Percentiles rank a stretch among this genome's conserved stretches.
Evolutionary conservation across 2,329 filamentous ascomycete species (phyloP).

Genomic region (Fusarium papillatum): DNA sequence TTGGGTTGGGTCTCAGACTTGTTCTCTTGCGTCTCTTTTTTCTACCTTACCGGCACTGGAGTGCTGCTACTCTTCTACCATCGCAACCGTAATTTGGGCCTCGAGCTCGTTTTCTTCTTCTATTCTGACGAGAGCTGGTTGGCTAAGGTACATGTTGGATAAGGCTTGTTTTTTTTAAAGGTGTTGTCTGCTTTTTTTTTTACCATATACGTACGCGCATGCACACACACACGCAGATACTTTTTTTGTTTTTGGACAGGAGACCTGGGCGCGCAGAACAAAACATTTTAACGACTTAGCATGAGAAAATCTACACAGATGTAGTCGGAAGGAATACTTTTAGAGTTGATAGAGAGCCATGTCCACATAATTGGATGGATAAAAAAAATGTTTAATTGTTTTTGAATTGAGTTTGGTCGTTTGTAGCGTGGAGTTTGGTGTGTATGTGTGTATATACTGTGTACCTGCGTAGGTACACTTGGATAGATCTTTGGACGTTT

Average conservation of each 20-base stretch:
- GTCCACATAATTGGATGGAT: constrained; percentile 41
- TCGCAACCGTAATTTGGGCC: constrained; percentile 13
- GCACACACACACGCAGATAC: constrained; percentile 19
- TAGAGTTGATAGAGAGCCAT: constrained; percentile 43
- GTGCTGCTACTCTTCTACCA: constrained; percentile 16
- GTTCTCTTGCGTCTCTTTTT: not conserved
- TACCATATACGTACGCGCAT: constrained; percentile 20
- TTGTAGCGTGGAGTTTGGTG: not conserved
- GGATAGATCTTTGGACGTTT: not conserved
- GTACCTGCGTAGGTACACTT: no score
- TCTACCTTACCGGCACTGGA: constrained; percentile 1
- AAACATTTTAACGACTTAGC: constrained; percentile 44
- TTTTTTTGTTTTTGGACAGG: constrained; percentile 16
- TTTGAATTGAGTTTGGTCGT: constrained; percentile 1
- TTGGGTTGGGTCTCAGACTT: constrained; percentile 11
- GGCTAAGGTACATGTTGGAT: constrained; percentile 23
- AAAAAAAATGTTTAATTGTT: constrained; percentile 35
- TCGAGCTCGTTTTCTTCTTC: constrained; percentile 2
- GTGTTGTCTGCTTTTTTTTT: constrained; percentile 10
- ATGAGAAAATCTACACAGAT: constrained; percentile 45
- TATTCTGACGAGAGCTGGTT: constrained; percentile 13
- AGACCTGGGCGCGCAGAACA: constrained; percentile 29
- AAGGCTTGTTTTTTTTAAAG: constrained; percentile 4
- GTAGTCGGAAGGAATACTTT: constrained; percentile 38
- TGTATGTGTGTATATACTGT: not conserved